Evolutionary conservation across 2,329 filamentous ascomycete genomes (phyloP), one percentile per base, ranked within the genome.

Genomic region (Scedosporium minutisporum): DNA sequence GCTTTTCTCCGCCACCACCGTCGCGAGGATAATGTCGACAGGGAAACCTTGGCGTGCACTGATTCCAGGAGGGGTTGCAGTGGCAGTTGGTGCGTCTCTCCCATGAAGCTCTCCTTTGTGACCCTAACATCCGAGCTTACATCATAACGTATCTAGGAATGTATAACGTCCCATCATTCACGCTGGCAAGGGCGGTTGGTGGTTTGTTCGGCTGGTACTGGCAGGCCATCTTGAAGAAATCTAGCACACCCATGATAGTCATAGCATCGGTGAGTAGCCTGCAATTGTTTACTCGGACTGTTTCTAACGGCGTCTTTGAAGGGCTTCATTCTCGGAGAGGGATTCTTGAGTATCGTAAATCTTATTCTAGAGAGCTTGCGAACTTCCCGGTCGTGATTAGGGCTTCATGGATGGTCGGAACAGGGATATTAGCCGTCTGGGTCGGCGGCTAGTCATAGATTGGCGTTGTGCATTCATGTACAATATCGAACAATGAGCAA

Each of bases 161-260:
- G 86, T 99, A 97, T 76, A 99, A 97, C 69, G 91, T 93, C 0
- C 95, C 95, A 0, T 96, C 91, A 0, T 99, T 99, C 71, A 99
- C 95, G 0, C 78, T 99, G 44, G 93, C 95, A 0, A 81, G 95
- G 65, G 90, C 91, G 0, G 85, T 91, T 9, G 95, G 95, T 2
- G 95, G 95, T 0, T 58, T 85, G 6, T 68, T 83, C 29, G 87
- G 85, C 66, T 92, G 89, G 82, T 95, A 89, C 76, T 97, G 92
- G 92, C 80, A 77, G 77, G 72, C 70, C 76, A 73, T 71, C 75
- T 71, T 72, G 77, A 69, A 75, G 75, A 69, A 76, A 79, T 69
- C 76, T 7, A 89, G 87, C 69, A 93, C 93, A 4, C 88, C 87
- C 0, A 83, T 97, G 61, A 92, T 97, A 67, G 88, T 97, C n/a